These are phyloP conservation scores for Phytopythium oedochilum DNA, from an alignment of 352 stramenopile species.

Conservation along the genomic window DNA sequence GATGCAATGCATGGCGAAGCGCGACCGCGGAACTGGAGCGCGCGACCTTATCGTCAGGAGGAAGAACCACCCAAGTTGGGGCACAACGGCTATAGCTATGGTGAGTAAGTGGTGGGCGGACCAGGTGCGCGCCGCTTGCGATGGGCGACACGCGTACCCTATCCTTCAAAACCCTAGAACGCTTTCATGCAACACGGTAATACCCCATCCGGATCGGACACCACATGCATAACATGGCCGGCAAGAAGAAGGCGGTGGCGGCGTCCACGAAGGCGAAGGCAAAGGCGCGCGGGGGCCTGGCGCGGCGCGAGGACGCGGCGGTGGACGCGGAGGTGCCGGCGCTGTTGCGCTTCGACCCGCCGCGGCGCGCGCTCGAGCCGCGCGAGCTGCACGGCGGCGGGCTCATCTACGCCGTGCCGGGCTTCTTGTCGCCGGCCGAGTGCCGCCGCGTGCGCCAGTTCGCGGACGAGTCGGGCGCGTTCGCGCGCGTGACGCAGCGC, in stretches of 20 bases:
- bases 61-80: too few relatives aligned
- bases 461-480: slow-evolving; percentile 39
- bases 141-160: too few relatives aligned
- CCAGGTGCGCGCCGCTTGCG: too few relatives aligned
- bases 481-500: slow-evolving; percentile 65
- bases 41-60: too few relatives aligned
- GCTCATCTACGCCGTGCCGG: slow-evolving; percentile 61
- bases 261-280: slow-evolving; percentile 1
- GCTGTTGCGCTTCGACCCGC: slow-evolving; percentile 42
- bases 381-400: slow-evolving; percentile 37
- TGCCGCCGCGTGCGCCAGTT: slow-evolving; percentile 60
- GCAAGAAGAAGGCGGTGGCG: not conserved
- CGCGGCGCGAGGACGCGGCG: slow-evolving; percentile 8
- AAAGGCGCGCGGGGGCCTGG: not conserved
- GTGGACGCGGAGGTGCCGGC: slow-evolving; percentile 26
- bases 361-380: slow-evolving; percentile 24
- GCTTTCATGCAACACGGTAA: too few relatives aligned
- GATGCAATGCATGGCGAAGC: too few relatives aligned
- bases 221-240: too few relatives aligned
- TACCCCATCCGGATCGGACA: too few relatives aligned
- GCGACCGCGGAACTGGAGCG: too few relatives aligned
- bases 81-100: too few relatives aligned
- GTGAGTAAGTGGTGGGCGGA: too few relatives aligned
- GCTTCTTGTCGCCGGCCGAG: slow-evolving; percentile 56
- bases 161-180: too few relatives aligned